Conservation (phyloP, 495 filamentous ascomycete species). For the Aspergillus kassunensis region DNA sequence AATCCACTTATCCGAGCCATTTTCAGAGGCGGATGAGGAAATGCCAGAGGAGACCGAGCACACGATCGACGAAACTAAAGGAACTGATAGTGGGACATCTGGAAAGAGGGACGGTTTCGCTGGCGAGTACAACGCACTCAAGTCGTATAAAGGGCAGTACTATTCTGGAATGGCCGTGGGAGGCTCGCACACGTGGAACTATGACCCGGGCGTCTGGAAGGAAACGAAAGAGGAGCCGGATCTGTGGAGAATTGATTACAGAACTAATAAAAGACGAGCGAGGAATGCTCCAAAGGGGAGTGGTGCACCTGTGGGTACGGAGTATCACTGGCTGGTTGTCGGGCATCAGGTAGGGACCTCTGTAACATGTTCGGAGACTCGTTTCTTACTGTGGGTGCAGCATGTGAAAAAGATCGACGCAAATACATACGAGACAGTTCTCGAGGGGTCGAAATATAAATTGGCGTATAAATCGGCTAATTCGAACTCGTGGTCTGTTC, state of each 20-base stretch:
- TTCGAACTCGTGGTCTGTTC: conserved; percentile 31
- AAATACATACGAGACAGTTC: conserved; percentile 35
- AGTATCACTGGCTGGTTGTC: conserved; percentile 37
- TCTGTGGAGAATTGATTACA: conserved; percentile 32
- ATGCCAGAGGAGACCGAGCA: conserved; percentile 5
- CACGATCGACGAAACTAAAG: not conserved
- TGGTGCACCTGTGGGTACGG: conserved; percentile 33
- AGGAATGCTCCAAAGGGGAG: conserved; percentile 27
- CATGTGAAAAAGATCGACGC: conserved; percentile 34
- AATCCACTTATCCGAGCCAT: not conserved
- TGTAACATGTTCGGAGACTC: not conserved
- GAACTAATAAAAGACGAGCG: conserved; percentile 28
- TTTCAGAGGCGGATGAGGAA: conserved; percentile 12
- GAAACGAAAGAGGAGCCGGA: conserved; percentile 35
- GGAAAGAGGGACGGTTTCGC: not conserved
- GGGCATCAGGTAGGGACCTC: conserved; percentile 28
- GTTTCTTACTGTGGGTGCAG: conserved; percentile 12
- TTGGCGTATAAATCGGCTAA: conserved; percentile 29
- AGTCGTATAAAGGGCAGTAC: conserved; percentile 27
- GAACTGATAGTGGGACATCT: no score
- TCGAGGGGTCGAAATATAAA: conserved; percentile 36
- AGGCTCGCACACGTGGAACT: conserved; percentile 33
- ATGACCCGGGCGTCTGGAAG: conserved; percentile 29
- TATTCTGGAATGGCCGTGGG: conserved; percentile 34
- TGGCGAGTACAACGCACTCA: conserved; percentile 27